Evolutionary conservation across 1,139 yeast genomes (phyloP).

Genomic region (Pichia sp.): DNA sequence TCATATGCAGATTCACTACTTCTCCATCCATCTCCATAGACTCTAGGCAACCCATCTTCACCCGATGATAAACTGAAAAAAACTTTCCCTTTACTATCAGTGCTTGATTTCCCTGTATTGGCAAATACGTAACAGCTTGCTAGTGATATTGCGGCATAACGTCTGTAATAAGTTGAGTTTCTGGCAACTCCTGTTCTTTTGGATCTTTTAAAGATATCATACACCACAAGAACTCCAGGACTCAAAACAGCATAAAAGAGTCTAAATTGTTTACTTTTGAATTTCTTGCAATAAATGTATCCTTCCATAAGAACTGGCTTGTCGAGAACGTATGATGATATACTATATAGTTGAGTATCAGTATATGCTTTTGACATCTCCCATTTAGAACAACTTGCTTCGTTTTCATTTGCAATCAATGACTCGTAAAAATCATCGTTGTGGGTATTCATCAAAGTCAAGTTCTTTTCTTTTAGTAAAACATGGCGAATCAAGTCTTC

Average conservation of each 20-base stretch:
- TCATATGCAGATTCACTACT: constrained; percentile 70
- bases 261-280: constrained; percentile 62
- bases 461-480: constrained; percentile 44
- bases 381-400: constrained; percentile 39
- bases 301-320: constrained; percentile 63
- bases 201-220: constrained; percentile 44
- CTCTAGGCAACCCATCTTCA: constrained; percentile 56
- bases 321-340: constrained; percentile 55
- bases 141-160: constrained; percentile 56
- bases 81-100: not conserved
- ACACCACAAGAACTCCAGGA: constrained; percentile 62
- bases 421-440: constrained; percentile 55
- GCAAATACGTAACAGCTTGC: constrained; percentile 70
- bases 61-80: constrained; percentile 32
- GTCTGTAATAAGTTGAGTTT: constrained; percentile 41
- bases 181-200: constrained; percentile 43
- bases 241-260: constrained; percentile 56
- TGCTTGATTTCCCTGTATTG: constrained; percentile 50
- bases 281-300: constrained; percentile 58
- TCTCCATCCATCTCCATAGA: constrained; percentile 79
- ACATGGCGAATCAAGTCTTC: constrained; percentile 42
- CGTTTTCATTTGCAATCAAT: constrained; percentile 42
- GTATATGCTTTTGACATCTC: constrained; percentile 53
- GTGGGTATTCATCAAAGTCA: constrained; percentile 40
- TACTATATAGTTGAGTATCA: constrained; percentile 49